Percentiles rank a stretch among this genome's conserved stretches.
Evolutionary conservation across 805 yeast species (phyloP).

Genomic region (Candida ulmi): DNA sequence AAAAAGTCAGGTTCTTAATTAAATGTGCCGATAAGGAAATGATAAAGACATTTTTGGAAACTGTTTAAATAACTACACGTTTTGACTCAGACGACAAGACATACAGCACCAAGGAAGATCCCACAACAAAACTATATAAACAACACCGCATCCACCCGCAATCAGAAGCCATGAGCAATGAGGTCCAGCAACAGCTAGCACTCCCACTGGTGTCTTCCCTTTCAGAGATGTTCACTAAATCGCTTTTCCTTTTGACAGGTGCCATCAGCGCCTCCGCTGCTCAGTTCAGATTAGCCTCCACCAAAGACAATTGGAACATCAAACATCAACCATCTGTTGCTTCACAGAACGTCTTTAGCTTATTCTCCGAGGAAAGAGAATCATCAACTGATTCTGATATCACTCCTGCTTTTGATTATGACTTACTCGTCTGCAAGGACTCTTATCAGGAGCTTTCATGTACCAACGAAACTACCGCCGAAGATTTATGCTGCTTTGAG

Average conservation of each 20-base stretch:
- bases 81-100: too few relatives aligned
- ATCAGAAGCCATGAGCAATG: background rate
- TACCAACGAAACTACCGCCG: constrained; percentile 44
- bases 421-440: constrained; percentile 17
- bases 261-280: background rate
- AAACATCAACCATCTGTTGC: background rate
- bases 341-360: background rate
- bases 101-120: too few relatives aligned
- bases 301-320: background rate
- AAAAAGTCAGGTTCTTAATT: too few relatives aligned
- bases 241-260: background rate
- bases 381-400: background rate
- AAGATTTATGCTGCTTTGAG: constrained; percentile 78
- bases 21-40: too few relatives aligned
- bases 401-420: background rate
- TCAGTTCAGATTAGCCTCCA: background rate
- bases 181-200: background rate
- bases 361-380: background rate
- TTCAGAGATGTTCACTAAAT: background rate
- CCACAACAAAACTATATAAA: too few relatives aligned
- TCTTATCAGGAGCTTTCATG: constrained; percentile 46
- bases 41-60: too few relatives aligned
- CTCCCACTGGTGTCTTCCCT: background rate
- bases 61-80: too few relatives aligned
- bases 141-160: too few relatives aligned